Base-by-base conservation (phyloP, 2,329 filamentous ascomycete species). In the Plenodomus lindquistii region DNA sequence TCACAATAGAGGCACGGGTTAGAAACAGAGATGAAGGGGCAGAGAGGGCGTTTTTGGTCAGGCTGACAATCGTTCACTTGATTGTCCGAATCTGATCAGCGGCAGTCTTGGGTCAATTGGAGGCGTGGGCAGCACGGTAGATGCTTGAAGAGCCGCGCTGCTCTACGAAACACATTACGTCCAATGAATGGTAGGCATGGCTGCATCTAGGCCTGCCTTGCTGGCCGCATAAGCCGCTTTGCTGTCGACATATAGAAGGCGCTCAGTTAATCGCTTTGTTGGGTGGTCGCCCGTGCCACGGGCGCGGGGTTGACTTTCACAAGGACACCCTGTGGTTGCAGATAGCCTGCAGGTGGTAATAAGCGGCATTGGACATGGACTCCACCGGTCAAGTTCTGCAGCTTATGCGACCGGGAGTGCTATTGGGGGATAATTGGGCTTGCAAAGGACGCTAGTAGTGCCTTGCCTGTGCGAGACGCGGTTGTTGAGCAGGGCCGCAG, bases 401-500 rank as follows among this genome's bases (percentile, higher is more conserved):
- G 40, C 46, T 29, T 42, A 42, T 40, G 50, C 55, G 56, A 46
- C 27, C 40, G 31, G 16, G 42, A 45, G 42, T 40, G 37, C 27
- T 10, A 69, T 65, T 67, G 59, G 65, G 57, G 55, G 46, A 61
- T 42, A 48, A 54, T 48, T 44, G 52, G 34, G 50, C 29, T 37
- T 42, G 49, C 44, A 44, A 48, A 46, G 6, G 15, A 31, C 9
- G 27, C 27, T 15, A 11, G 27, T 31, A 13, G 6, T 15, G 11
- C 27, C 27, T 31, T 15, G 4, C 4, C 37, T 53, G 38, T 44
- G 44, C 39, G 41, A 37, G 19, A 43, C 37, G 37, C 44, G 50
- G 46, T 44, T 50, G 46, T 51, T 52, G 55, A 49, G 52, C 42
- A 42, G 19, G 46, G 51, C 48, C 21, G 56, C 53, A 59, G 47